Evolutionary conservation across 1,139 yeast species (phyloP), one percentile per base, ranked within the genome.

Genomic region (Yamadazyma sp.): DNA sequence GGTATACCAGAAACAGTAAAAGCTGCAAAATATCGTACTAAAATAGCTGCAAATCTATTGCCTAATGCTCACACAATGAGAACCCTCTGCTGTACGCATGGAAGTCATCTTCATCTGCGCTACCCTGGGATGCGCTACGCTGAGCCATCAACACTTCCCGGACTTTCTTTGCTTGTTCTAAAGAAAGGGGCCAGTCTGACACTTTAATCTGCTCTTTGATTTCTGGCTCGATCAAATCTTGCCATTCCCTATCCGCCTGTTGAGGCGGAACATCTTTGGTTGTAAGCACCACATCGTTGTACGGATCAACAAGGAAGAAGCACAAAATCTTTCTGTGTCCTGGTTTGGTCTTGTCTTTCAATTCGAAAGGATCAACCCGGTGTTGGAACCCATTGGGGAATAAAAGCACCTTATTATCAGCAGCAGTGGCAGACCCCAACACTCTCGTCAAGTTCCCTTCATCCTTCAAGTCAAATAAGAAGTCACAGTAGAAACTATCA

Each of bases 371-470:
- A 38, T 63, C 67, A 14, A 71, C 76, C 34, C 56, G 67, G 44
- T 70, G 76, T 47, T 70, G 76, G 39, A 47, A 57, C 20, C 46
- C 44, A 46, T 71, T 71, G 4, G 76, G 76, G 48, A 71, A 71
- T 7, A 70, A 53, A 4, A 70, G 38, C 6, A 69, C 41, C 9
- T 66, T 47, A 40, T 59, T 62, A 40, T 64, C 53, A 18, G 46
- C 41, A 21, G 64, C 52, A 16, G 51, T 53, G 12, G 62, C 52
- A 2, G 50, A 34, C 0, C 74, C 75, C 3, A 61, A 24, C 8
- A 40, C 26, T 26, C 38, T 42, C 3, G 38, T 40, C 59, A 63
- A 49, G 2, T 15, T 6, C 27, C 57, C 64, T 13, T 53, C 69
- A 39, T 67, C 70, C n/a, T 47, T 32, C 6, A 67, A 14, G 0